Base-by-base conservation (phyloP, 306 rosid species). In the Cucurbita pepo region DNA sequence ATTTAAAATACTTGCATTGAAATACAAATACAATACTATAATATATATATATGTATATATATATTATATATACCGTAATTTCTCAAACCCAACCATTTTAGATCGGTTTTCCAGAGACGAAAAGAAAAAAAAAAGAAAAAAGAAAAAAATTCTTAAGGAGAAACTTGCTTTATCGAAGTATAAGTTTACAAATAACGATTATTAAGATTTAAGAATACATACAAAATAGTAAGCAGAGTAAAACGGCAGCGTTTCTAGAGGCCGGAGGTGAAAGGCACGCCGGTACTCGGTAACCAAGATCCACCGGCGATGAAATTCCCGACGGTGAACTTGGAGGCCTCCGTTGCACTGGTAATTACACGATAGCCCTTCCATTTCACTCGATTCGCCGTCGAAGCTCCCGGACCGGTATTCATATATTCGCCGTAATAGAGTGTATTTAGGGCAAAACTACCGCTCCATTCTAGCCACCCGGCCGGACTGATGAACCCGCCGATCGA, bases 391-490 rank as follows among this genome's bases (percentile, higher is more conserved):
- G 95, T 90, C 0, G 85, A 85, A 3, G 96, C 78, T 38, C 96
- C 90, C 0, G 96, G 76, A 0, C 96, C 96, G 0, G 90, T 85
- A 21, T 90, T 90, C 12, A 66, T 71, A 76, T 83, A 90, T 72
- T 90, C 95, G 5, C 87, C 96, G 64, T 90, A 88, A 8, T 78
- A 90, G 36, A 87, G 58, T 0, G 96, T 88, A 12, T 85, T 75
- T 14, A 90, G 78, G 44, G 94, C 96, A 78, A 90, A 90, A 37
- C 72, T 75, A 3, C 96, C 94, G 76, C 60, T 38, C 96, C 96
- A 90, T 55, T 76, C 81, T 76, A 90, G 0, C 96, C 96, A 90
- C 18, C 96, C 96, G 5, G 90, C 88, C 0, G 90, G 86, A 38
- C 77, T 74, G 11, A 90, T 83, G 51, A 88, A 80, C 40, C 91